phyloP scores from a whole-genome alignment of 306 rosid genomes.

The Datisca glomerata region DNA sequence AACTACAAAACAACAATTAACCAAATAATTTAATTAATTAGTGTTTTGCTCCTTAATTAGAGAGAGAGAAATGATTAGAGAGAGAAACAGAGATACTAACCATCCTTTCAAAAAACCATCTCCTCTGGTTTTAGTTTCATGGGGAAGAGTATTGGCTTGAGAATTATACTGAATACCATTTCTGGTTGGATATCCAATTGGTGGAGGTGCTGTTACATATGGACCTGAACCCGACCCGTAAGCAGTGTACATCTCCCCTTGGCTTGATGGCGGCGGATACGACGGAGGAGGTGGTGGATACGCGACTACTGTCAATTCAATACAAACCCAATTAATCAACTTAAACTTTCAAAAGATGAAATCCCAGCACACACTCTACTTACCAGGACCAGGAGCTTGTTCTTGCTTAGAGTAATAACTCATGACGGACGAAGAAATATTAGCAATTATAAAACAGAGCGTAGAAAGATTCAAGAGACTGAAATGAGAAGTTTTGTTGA shows the following conservation, averaged over 20 bases:
- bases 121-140: slow-evolving; percentile 5
- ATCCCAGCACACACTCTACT: no score
- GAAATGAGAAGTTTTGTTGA: no score
- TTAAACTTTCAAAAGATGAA: neutral
- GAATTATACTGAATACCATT: slow-evolving; percentile 1
- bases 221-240: neutral
- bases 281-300: slow-evolving; percentile 1
- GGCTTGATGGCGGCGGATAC: slow-evolving; percentile 2
- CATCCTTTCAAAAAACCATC: slow-evolving; percentile 16
- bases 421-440: no score
- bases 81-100: neutral
- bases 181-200: slow-evolving; percentile 8
- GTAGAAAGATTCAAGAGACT: no score
- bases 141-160: neutral
- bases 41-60: no score
- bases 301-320: neutral
- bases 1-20: slow-evolving; percentile 2
- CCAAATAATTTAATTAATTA: neutral
- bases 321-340: neutral
- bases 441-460: no score
- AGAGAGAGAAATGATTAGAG: neutral
- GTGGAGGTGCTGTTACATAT: slow-evolving; percentile 10
- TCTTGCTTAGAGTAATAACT: neutral
- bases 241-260: no score
- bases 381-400: neutral